These are phyloP conservation scores for Ophiostoma novo-ulmi DNA, from an alignment of 2,329 filamentous ascomycete species.

Conservation along the genomic window DNA sequence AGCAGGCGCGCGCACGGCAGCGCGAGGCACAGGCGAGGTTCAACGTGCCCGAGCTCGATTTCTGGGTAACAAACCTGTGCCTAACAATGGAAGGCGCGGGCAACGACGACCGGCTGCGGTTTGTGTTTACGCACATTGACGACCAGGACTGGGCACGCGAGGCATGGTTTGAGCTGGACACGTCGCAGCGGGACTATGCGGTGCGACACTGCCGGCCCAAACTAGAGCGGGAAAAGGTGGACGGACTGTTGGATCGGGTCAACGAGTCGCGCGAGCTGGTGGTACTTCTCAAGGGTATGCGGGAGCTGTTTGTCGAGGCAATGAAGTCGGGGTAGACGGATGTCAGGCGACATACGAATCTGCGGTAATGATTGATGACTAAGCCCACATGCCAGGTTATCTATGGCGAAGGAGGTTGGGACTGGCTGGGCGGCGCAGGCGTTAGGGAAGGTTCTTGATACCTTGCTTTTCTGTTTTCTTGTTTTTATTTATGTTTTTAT, in stretches of 20 bases:
- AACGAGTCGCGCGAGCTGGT: conserved; percentile 75
- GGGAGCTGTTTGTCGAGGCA: conserved; percentile 67
- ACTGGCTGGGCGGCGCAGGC: conserved; percentile 7
- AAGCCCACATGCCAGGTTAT: not conserved
- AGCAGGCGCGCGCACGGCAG: conserved; percentile 65
- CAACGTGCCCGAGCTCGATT: conserved; percentile 89
- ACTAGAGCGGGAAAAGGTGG: conserved; percentile 71
- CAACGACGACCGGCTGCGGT: conserved; percentile 77
- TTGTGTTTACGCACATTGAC: conserved; percentile 81
- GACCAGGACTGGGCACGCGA: conserved; percentile 84
- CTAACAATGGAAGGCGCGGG: conserved; percentile 85
- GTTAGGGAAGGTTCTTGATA: conserved; percentile 10
- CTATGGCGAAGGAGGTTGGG: not conserved
- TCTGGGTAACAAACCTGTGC: conserved; percentile 90
- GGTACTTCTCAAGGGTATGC: conserved; percentile 73
- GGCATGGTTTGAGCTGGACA: conserved; percentile 89
- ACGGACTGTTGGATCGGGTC: conserved; percentile 68
- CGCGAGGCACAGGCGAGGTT: conserved; percentile 79
- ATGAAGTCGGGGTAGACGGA: conserved; percentile 44
- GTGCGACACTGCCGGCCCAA: conserved; percentile 77
- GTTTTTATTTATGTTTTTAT: not conserved
- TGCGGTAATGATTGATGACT: not conserved
- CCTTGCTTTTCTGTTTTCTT: not conserved
- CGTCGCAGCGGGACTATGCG: conserved; percentile 75
- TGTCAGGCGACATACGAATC: not conserved